Evolutionary conservation across 495 filamentous ascomycete species (phyloP), one percentile per base, ranked within the genome.

Genomic region (Clohesyomyces aquaticus): DNA sequence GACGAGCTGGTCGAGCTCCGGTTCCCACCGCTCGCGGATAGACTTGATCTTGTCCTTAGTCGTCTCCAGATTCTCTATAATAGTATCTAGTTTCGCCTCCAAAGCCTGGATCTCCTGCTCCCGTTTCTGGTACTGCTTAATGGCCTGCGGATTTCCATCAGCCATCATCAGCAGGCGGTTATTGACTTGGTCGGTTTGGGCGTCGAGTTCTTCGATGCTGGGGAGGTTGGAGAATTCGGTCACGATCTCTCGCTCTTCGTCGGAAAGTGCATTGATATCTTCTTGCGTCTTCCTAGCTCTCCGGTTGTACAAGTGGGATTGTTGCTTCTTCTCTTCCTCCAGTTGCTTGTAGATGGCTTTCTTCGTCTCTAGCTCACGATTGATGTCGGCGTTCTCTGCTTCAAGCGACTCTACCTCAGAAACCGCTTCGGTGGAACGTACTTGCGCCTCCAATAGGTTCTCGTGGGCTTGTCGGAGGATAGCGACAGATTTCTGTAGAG

Each of bases 81-180:
- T 74, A 0, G 75, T 73, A 16, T 72, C 66, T 29, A 87, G 75
- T 56, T 79, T 81, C 8, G 71, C 66, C 32, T 80, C 79, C 18
- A 88, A 72, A 55, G 77, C 79, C 14, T 82, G 77, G 56, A 94
- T 83, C 49, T 80, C 76, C 12, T 72, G 69, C 45, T 81, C 79
- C 19, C 93, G 88, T 42, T 84, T 79, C 72, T 96, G 88, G 70
- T 85, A 97, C 57, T 95, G 87, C 46, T 81, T 80, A 46, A 98
- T 81, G n/a, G 90, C 82, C 38, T 84, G 80, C 10, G 85, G 87
- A 65, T 93, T 91, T 42, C 88, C 88, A 41, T 87, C 91, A 55
- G 93, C 87, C 26, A 93, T 87, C 26, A 93, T 80, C 29, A 90
- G 86, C 8, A 98, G 82, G 46, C 88, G 86, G 11, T 87, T 85